These are phyloP conservation scores for Verbascum thapsus DNA, from an alignment of 257 asterid species.

Conservation along the genomic window DNA sequence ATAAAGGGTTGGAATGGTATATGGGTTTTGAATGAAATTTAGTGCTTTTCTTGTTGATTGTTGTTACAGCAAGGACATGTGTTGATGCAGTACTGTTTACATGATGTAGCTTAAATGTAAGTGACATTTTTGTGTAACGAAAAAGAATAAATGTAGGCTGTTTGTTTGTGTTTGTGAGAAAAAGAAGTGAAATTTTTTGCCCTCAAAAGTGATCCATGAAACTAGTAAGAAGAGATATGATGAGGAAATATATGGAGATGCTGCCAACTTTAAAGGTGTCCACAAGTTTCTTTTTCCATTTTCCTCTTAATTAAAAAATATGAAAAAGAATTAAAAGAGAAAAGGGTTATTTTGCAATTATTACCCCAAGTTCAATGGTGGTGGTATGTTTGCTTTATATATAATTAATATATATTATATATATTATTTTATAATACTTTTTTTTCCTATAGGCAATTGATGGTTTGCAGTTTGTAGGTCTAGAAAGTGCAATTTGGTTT, in stretches of 20 bases:
- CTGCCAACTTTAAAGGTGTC: slow-evolving; percentile 27
- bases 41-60: slow-evolving; percentile 38
- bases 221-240: slow-evolving; percentile 7
- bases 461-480: slow-evolving; percentile 25
- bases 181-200: slow-evolving; percentile 1
- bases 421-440: not conserved
- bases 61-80: slow-evolving; percentile 17
- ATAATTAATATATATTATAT: not conserved
- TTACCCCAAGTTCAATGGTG: not conserved
- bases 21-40: slow-evolving; percentile 48
- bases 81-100: slow-evolving; percentile 26
- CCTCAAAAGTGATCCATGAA: slow-evolving; percentile 30
- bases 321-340: no score
- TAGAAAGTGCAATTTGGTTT: not conserved
- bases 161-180: not conserved
- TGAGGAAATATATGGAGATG: slow-evolving; percentile 32
- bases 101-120: slow-evolving; percentile 52
- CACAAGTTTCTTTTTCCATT: slow-evolving; percentile 34
- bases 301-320: no score
- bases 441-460: not conserved
- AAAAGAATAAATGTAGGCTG: not conserved
- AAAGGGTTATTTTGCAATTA: no score
- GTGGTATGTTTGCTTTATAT: not conserved
- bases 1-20: slow-evolving; percentile 46
- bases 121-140: slow-evolving; percentile 46